Evolutionary conservation across 805 yeast species (phyloP), one percentile per base, ranked within the genome.

Genomic region (Metschnikowia baotianmanensis): DNA sequence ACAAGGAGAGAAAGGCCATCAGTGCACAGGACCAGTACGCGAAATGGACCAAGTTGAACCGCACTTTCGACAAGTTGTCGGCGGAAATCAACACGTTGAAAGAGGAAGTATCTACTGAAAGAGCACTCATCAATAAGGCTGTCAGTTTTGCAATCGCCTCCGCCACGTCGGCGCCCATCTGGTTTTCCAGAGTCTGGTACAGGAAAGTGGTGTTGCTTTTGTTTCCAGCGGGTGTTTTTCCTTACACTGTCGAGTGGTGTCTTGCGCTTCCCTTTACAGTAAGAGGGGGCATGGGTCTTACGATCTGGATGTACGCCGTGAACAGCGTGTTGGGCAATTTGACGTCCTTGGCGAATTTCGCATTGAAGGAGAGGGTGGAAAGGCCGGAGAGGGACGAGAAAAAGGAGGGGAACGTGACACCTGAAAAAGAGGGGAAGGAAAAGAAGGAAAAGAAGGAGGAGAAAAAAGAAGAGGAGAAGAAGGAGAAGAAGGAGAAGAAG

Each of bases 11-110:
- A 46, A 68, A 77, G 22, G 47, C 71, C 2, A 76, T 89, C 8
- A 78, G 87, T 40, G 91, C 97, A 1, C 96, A 91, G 61, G 97
- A 93, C 59, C 82, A 93, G 55, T 93, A 91, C 61, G 96, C 97
- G 21, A 82, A 78, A 55, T 93, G 98, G 98, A 95, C 97, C 1
- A 88, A 88, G 59, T 71, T 90, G 47, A 90, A 88, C 55, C 76
- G 99, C 35, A 76, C 73, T 51, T 65, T 74, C 43, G 89, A 83
- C 49, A 72, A 75, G 44, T 55, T 86, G 36, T 69, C 72, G 31
- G 68, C 62, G 12, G 79, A 84, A 45, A 65, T 83, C 31, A 74
- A 70, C 13, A 42, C 51, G 7, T 50, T 77, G 33, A 73, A 70
- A 37, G 57, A 62, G 30, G 53, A 60, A 9, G 55, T 83, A 11